These are phyloP conservation scores for Nigrograna mackinnonii DNA, from an alignment of 2,329 filamentous ascomycete genomes.

Conservation along the genomic window DNA sequence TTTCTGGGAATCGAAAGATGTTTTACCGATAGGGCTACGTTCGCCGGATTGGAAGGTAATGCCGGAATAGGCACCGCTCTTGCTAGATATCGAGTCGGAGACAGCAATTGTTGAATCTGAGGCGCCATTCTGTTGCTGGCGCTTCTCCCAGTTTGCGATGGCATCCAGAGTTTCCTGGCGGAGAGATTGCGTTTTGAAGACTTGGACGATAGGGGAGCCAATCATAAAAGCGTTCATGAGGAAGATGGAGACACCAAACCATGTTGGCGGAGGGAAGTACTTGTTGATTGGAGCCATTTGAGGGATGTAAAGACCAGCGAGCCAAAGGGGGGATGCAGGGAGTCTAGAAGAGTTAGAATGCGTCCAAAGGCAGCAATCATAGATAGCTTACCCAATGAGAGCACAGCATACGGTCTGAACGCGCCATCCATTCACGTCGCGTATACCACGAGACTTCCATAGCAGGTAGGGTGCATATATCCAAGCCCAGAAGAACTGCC, in stretches of 20 bases:
- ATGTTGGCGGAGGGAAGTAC: conserved; percentile 27
- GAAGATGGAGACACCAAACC: conserved; percentile 37
- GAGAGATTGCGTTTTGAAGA: conserved; percentile 28
- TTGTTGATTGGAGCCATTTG: conserved; percentile 27
- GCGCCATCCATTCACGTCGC: conserved; percentile 37
- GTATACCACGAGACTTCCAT: conserved; percentile 35
- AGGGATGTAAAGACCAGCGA: conserved; percentile 34
- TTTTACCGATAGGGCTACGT: conserved; percentile 5
- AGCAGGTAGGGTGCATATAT: conserved; percentile 38
- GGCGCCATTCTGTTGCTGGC: conserved; percentile 16
- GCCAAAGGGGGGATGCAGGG: conserved; percentile 37
- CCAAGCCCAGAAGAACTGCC: conserved; percentile 42
- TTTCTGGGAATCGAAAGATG: conserved; percentile 29
- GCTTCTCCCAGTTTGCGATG: conserved; percentile 35
- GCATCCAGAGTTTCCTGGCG: conserved; percentile 36
- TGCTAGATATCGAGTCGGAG: conserved; percentile 9
- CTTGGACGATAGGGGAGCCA: conserved; percentile 31
- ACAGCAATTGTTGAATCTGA: conserved; percentile 6
- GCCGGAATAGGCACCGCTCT: conserved; percentile 18
- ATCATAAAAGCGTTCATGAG: conserved; percentile 35
- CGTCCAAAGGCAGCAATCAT: not conserved
- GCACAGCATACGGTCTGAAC: conserved; percentile 38
- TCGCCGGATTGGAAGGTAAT: conserved; percentile 14
- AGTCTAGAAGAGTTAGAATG: conserved; percentile 19
- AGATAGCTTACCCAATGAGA: conserved; percentile 27